Percentiles rank a stretch among this genome's conserved stretches.
Conservation (phyloP, 192 early-diverging fungal species). For the Linnemannia schmuckeri region DNA sequence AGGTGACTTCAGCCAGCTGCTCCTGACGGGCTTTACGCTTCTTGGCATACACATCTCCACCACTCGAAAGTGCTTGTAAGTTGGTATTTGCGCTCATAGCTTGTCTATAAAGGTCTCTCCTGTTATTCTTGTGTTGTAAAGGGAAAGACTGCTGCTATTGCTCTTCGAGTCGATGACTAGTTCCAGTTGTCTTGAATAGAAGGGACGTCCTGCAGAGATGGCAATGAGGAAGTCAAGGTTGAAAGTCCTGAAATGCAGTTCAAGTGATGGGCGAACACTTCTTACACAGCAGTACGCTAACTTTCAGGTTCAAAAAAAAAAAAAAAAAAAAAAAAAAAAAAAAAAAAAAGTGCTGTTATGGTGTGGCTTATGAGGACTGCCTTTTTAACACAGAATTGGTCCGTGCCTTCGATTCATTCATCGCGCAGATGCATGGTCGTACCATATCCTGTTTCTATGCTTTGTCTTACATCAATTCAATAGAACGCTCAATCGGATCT, state of each 20-base stretch:
- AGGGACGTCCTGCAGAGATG: not conserved
- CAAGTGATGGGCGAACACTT: not conserved
- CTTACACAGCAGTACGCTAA: too few species aligned
- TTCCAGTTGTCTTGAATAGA: not conserved
- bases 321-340: conserved; percentile 12
- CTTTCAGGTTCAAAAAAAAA: too few species aligned
- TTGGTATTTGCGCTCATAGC: conserved; percentile 61
- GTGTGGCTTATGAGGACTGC: conserved; percentile 21
- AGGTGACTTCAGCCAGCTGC: conserved; percentile 72
- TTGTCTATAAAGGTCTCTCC: not conserved
- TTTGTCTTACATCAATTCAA: too few species aligned
- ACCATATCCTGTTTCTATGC: too few species aligned
- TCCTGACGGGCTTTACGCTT: conserved; percentile 77
- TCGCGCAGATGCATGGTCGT: too few species aligned
- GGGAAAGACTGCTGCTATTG: not conserved
- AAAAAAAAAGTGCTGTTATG: conserved; percentile 5
- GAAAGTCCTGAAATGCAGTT: not conserved
- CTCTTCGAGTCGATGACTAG: not conserved
- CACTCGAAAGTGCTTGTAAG: conserved; percentile 68
- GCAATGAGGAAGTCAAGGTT: not conserved
- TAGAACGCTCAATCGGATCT: too few species aligned
- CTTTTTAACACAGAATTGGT: not conserved
- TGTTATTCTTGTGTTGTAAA: not conserved
- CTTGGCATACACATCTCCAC: conserved; percentile 73
- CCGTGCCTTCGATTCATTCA: too few species aligned